These are phyloP conservation scores for Eucalyptus paniculata DNA, from an alignment of 345 rosid genomes.

Conservation along the genomic window DNA sequence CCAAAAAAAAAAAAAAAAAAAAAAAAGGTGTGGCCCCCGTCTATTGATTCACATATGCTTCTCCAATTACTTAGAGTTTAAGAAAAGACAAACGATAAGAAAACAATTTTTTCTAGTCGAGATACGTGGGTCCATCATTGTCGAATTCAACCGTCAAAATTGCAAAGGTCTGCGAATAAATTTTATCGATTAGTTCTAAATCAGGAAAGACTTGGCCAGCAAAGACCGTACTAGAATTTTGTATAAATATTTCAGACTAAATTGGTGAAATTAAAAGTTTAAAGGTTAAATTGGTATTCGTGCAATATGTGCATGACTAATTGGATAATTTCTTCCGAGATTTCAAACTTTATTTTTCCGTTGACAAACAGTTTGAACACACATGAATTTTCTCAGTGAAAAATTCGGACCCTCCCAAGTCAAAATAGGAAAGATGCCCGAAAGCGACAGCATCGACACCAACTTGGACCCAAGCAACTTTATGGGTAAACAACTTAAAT, in stretches of 20 bases:
- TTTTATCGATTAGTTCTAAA: background rate
- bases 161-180: rapidly evolving
- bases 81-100: background rate
- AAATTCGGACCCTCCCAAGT: background rate
- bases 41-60: background rate
- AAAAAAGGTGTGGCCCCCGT: background rate
- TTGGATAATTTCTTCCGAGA: background rate
- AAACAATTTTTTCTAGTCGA: background rate
- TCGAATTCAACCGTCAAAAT: background rate
- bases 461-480: background rate
- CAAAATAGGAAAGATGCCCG: background rate
- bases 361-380: background rate
- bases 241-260: background rate
- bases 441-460: background rate
- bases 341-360: background rate
- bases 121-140: background rate
- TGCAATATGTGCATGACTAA: background rate
- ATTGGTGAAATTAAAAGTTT: background rate
- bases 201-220: background rate
- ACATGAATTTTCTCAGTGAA: background rate
- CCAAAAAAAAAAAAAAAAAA: no score
- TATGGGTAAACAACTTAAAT: background rate
- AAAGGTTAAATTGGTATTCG: background rate
- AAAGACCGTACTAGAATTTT: background rate
- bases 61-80: background rate